Base-by-base conservation (phyloP, 352 stramenopile species). In the Phytophthora sansomeana region DNA sequence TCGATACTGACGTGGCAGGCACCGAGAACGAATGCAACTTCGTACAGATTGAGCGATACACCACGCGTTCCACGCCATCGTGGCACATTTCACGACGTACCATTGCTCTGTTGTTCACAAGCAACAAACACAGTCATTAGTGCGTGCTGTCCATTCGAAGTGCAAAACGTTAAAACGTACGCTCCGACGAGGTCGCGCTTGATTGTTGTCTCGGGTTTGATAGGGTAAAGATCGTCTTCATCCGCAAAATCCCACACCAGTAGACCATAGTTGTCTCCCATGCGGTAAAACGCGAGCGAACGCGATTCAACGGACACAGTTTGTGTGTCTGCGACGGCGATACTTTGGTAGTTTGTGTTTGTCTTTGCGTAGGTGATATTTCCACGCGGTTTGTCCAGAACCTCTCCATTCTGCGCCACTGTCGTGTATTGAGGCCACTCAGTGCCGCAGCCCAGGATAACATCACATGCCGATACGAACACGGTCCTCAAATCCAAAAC, bases 341-440 rank as follows among this genome's bases (percentile, higher is more conserved):
- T 63, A 28, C 60, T 72, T 43, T 69, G 63, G 54, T 85, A 88
- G 26, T 46, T 60, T 14, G 67, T 73, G 29, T 56, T 58, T 19
- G 73, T 74, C 42, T 78, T 64, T 4, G 78, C 73, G 60, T 88
- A 88, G 33, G 65, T 64, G 19, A 87, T 79, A 52, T 85, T 78
- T 43, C 66, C 73, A 33, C 56, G 49, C 0, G 77, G 75, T n/a
- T 76, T 61, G 32, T 81, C 74, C 17, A 81, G 33, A 8, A 85
- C 62, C 42, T 79, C 47, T 1, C 60, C 57, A 30, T 72, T 47
- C 7, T 54, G 56, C 7, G 75, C 73, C 29, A 80, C 30, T 16
- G 71, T 54, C 5, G 57, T 59, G 61, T 83, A 86, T 28, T 79
- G 58, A 5, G 81, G 77, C 79, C 79, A 87, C 16, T 81, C 67